phyloP scores from a whole-genome alignment of 177 flowering plant genomes.

The Telopea speciosissima region DNA sequence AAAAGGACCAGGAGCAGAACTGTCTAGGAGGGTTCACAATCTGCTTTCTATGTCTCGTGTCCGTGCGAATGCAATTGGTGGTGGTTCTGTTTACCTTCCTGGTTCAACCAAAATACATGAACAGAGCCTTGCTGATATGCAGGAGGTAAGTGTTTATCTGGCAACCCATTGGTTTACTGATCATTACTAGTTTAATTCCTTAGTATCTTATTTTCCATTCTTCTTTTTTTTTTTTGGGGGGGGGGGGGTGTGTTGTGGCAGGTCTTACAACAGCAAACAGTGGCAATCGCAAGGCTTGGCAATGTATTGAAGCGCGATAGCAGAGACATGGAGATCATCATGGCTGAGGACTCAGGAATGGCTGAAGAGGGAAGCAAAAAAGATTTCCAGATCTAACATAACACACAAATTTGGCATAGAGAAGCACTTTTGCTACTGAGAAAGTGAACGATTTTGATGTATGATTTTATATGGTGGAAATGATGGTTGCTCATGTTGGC shows the following conservation, averaged over 20 bases:
- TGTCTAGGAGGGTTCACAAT: constrained; percentile 87
- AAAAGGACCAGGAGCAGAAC: constrained; percentile 95
- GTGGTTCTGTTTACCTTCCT: constrained; percentile 63
- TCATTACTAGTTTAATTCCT: background rate
- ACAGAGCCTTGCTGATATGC: constrained; percentile 88
- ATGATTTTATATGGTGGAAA: background rate
- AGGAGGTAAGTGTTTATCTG: constrained; percentile 57
- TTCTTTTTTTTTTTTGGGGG: no score
- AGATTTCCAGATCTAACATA: background rate
- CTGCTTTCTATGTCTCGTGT: constrained; percentile 66
- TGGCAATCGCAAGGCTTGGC: constrained; percentile 84
- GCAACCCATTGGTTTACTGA: background rate
- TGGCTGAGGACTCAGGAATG: constrained; percentile 75
- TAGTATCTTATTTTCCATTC: background rate
- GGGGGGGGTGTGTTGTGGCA: no score
- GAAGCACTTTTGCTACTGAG: background rate
- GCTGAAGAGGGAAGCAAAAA: constrained; percentile 18
- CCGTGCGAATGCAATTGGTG: constrained; percentile 59
- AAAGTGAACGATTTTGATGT: background rate
- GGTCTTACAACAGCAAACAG: constrained; percentile 96
- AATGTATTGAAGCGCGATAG: constrained; percentile 82
- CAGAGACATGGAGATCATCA: constrained; percentile 80
- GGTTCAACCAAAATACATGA: constrained; percentile 88
- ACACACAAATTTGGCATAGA: background rate
- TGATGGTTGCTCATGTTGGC: constrained; percentile 2